These are phyloP conservation scores for Leishmania martiniquensis DNA, from an alignment of 208 protist genomes.

Conservation along the genomic window DNA sequence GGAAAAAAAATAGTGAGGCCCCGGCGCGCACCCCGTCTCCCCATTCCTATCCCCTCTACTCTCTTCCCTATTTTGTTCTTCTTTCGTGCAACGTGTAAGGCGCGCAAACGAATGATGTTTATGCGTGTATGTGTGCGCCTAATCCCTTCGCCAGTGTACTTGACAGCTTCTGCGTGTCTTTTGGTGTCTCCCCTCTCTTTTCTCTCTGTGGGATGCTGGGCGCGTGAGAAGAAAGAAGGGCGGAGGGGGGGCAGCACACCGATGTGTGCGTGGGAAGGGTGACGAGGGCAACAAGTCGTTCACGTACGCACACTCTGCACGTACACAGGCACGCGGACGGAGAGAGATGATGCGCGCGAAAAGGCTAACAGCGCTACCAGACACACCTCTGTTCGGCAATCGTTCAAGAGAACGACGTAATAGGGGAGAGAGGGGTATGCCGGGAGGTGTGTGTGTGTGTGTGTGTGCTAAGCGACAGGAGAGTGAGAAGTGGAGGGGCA, in stretches of 20 bases:
- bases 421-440: background rate
- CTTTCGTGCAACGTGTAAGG: no score
- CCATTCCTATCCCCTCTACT: no score
- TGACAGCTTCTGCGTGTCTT: background rate
- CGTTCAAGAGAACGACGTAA: background rate
- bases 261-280: background rate
- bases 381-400: background rate
- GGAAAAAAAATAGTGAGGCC: no score
- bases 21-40: no score
- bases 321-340: background rate
- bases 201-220: background rate
- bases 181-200: background rate
- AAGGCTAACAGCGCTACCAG: background rate
- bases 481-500: background rate
- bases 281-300: background rate
- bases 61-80: background rate
- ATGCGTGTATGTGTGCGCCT: background rate
- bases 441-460: no score
- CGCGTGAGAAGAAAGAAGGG: background rate
- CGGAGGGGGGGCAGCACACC: background rate
- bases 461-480: no score
- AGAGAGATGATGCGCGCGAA: background rate
- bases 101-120: background rate
- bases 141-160: background rate
- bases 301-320: background rate